These are phyloP conservation scores for Sergeia podlipaevii DNA, from an alignment of 208 protist species.

Conservation along the genomic window DNA sequence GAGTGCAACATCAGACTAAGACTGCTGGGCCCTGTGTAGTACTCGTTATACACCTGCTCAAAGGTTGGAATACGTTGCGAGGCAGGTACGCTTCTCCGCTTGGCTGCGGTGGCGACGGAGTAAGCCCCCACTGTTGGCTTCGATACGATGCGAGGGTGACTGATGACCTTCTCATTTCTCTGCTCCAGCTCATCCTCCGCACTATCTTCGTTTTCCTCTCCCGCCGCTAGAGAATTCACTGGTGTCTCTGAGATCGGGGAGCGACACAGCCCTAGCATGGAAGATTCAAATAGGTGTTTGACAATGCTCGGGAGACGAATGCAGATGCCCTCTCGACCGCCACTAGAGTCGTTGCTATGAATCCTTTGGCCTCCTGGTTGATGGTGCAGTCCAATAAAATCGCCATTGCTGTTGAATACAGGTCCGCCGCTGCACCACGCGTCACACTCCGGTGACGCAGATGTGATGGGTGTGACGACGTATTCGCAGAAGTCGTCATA, in stretches of 20 bases:
- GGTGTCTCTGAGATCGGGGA: slow-evolving; percentile 49
- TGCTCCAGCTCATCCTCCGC: slow-evolving; percentile 4
- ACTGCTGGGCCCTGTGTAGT: slow-evolving; percentile 58
- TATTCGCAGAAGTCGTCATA: slow-evolving; percentile 72
- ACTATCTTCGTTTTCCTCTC: slow-evolving; percentile 7
- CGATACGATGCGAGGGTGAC: background rate
- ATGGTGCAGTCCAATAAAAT: slow-evolving; percentile 87
- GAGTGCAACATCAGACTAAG: slow-evolving; percentile 71
- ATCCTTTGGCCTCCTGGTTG: slow-evolving; percentile 42
- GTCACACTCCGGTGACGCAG: no score
- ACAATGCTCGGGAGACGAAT: slow-evolving; percentile 70
- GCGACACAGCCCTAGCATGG: slow-evolving; percentile 64
- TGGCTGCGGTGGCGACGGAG: background rate
- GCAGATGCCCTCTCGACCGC: no score
- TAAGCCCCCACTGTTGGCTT: background rate
- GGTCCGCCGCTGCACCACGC: slow-evolving; percentile 72
- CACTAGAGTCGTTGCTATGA: no score
- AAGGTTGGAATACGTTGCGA: slow-evolving; percentile 35
- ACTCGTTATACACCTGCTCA: slow-evolving; percentile 68
- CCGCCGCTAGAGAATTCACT: background rate
- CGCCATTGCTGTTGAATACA: slow-evolving; percentile 73
- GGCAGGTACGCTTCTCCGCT: slow-evolving; percentile 15
- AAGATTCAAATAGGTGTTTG: slow-evolving; percentile 60
- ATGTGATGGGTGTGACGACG: no score
- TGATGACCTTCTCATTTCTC: background rate